phyloP scores from a whole-genome alignment of 805 yeast species.

The Candida suzukii region DNA sequence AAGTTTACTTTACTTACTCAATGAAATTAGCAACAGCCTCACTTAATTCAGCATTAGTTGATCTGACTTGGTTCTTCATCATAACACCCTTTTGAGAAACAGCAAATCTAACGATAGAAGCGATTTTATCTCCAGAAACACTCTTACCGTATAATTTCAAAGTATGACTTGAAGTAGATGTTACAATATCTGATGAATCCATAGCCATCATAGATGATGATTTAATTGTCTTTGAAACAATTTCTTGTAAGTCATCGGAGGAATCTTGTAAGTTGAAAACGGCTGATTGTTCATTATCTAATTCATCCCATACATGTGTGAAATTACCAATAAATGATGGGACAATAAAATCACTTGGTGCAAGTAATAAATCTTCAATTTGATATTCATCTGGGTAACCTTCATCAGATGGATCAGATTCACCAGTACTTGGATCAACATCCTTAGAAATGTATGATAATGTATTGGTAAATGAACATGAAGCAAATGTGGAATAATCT shows the following conservation, averaged over 20 bases:
- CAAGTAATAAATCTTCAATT: slow-evolving; percentile 68
- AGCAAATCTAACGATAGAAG: slow-evolving; percentile 41
- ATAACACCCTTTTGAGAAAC: slow-evolving; percentile 38
- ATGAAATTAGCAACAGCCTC: slow-evolving; percentile 45
- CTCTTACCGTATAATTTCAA: slow-evolving; percentile 82
- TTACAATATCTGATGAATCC: slow-evolving; percentile 65
- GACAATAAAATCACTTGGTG: slow-evolving; percentile 73
- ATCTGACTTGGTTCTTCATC: slow-evolving; percentile 54
- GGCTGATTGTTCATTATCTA: slow-evolving; percentile 53
- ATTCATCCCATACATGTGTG: slow-evolving; percentile 64
- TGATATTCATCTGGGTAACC: slow-evolving; percentile 94
- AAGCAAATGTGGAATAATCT: slow-evolving; percentile 23
- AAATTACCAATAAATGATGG: slow-evolving; percentile 79
- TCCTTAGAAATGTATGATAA: slow-evolving; percentile 75
- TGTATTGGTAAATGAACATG: slow-evolving; percentile 50
- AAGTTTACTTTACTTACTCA: slow-evolving; percentile 17
- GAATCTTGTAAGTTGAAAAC: slow-evolving; percentile 53
- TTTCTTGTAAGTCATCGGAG: slow-evolving; percentile 39
- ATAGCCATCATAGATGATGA: slow-evolving; percentile 62
- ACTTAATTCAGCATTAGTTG: slow-evolving; percentile 43
- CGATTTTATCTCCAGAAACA: slow-evolving; percentile 48
- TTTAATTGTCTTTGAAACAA: slow-evolving; percentile 45
- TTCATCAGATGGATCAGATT: slow-evolving; percentile 61
- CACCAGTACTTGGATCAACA: slow-evolving; percentile 63
- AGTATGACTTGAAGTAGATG: slow-evolving; percentile 51